Percentiles rank a stretch among this genome's conserved stretches.
These are phyloP conservation scores for Xylariaceae sp. DNA, from an alignment of 2,329 filamentous ascomycete genomes.

Conservation along the genomic window DNA sequence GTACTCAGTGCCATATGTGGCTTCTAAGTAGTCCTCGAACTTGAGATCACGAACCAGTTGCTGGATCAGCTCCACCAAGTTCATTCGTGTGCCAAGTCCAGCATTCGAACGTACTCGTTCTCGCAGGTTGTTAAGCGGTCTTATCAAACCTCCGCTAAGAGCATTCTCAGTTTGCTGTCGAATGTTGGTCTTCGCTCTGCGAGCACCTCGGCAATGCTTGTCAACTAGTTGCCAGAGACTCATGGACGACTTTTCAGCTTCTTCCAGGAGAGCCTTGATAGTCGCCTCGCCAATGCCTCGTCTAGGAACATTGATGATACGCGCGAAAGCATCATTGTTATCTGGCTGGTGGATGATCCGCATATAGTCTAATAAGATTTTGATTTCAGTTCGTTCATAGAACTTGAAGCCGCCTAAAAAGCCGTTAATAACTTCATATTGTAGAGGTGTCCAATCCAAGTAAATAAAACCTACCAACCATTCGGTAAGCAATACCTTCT, in stretches of 20 bases:
- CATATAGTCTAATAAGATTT: slow-evolving; percentile 85
- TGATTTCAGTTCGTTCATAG: slow-evolving; percentile 90
- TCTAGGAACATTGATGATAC: slow-evolving; percentile 84
- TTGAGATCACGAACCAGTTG: slow-evolving; percentile 68
- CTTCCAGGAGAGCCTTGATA: slow-evolving; percentile 74
- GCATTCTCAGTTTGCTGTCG: slow-evolving; percentile 59
- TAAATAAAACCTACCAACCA: slow-evolving; percentile 69
- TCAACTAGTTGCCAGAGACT: slow-evolving; percentile 78
- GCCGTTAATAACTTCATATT: slow-evolving; percentile 16
- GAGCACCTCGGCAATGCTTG: slow-evolving; percentile 59
- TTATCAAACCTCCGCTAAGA: slow-evolving; percentile 57
- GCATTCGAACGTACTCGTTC: slow-evolving; percentile 40
- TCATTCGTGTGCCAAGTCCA: slow-evolving; percentile 38
- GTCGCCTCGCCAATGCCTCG: slow-evolving; percentile 83
- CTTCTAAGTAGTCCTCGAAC: slow-evolving; percentile 76
- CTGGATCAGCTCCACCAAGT: slow-evolving; percentile 58
- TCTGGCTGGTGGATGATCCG: slow-evolving; percentile 83
- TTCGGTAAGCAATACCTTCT: slow-evolving; percentile 83
- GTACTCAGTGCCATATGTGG: slow-evolving; percentile 69
- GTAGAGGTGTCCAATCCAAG: background rate
- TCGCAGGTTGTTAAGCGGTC: slow-evolving; percentile 49
- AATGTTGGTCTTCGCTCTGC: slow-evolving; percentile 56
- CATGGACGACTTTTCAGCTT: slow-evolving; percentile 73
- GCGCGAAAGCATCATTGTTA: slow-evolving; percentile 84
- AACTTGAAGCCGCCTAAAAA: slow-evolving; percentile 74